These are phyloP conservation scores for Russula olivacea DNA, from an alignment of 768 basidiomycete species.

Conservation along the genomic window DNA sequence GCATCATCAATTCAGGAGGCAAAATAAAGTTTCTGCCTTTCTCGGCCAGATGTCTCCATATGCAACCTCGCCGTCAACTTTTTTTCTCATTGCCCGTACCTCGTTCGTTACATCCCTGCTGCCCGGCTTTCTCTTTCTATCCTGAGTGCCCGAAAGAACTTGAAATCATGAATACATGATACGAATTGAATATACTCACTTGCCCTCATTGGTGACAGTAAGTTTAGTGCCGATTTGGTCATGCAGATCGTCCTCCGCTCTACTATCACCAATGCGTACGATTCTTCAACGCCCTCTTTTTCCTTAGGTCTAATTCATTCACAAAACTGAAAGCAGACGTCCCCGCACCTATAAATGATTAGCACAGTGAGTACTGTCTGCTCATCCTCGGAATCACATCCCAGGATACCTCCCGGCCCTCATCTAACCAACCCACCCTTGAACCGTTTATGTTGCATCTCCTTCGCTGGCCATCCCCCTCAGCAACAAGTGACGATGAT, in stretches of 20 bases:
- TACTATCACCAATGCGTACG: not conserved
- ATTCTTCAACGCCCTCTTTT: constrained; percentile 4
- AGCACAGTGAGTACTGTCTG: not conserved
- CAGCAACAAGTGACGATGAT: constrained; percentile 6
- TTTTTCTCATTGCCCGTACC: constrained; percentile 15
- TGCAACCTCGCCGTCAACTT: constrained; percentile 18
- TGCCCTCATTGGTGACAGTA: constrained; percentile 17
- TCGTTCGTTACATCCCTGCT: constrained; percentile 6
- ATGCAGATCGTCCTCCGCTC: constrained; percentile 8
- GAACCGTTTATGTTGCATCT: constrained; percentile 9
- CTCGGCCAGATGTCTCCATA: constrained; percentile 16
- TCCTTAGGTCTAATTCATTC: constrained; percentile 13
- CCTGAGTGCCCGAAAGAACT: constrained; percentile 12
- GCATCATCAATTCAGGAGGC: constrained; percentile 8
- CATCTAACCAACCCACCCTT: not conserved
- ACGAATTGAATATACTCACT: constrained; percentile 7
- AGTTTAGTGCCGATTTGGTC: constrained; percentile 19
- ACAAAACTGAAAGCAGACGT: not conserved
- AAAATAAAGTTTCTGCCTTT: constrained; percentile 19
- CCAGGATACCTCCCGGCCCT: constrained; percentile 6
- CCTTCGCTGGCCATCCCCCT: constrained; percentile 17
- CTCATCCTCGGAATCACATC: constrained; percentile 2
- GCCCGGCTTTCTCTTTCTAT: constrained; percentile 16
- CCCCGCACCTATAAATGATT: constrained; percentile 20
- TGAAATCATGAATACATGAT: not conserved